A percentile compares a stretch with the other conserved stretches of the same genome.
phyloP scores from a whole-genome alignment of 805 yeast species.

The Barnettozyma sucrosica region DNA sequence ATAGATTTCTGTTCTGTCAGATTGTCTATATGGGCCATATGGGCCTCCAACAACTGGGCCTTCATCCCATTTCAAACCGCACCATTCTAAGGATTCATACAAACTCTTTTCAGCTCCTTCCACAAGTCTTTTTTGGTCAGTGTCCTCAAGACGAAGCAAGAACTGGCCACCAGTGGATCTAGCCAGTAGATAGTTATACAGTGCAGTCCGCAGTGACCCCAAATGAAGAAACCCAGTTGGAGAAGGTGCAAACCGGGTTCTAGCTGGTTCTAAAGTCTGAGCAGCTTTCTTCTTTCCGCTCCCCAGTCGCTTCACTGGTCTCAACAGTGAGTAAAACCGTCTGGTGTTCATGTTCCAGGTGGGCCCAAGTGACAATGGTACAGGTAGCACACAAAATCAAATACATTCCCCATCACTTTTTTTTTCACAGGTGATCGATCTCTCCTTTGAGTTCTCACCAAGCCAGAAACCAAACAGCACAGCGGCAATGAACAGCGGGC shows the following conservation, averaged over 20 bases:
- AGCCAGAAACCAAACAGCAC: background rate
- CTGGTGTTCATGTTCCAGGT: background rate
- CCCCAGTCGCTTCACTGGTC: constrained; percentile 7
- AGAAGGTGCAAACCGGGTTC: constrained; percentile 96
- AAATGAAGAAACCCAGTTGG: constrained; percentile 95
- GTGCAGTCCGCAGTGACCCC: constrained; percentile 90
- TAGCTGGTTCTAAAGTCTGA: constrained; percentile 41
- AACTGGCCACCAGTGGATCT: constrained; percentile 75
- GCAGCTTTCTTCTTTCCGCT: constrained; percentile 11
- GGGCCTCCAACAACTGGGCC: constrained; percentile 50
- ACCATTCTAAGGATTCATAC: constrained; percentile 71
- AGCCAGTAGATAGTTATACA: constrained; percentile 83
- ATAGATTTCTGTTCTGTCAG: constrained; percentile 70
- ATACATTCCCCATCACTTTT: background rate
- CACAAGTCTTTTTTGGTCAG: constrained; percentile 78
- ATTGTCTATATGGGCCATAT: constrained; percentile 78
- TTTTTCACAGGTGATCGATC: too few relatives aligned
- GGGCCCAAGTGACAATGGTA: background rate
- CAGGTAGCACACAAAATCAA: background rate
- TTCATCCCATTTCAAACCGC: constrained; percentile 72
- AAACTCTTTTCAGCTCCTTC: constrained; percentile 79
- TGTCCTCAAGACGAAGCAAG: constrained; percentile 81
- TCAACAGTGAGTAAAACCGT: constrained; percentile 6
- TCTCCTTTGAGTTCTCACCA: background rate
- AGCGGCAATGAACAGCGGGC: background rate